Base-by-base conservation (phyloP, 768 basidiomycete genomes). In the Boletus vermiculosoides region DNA sequence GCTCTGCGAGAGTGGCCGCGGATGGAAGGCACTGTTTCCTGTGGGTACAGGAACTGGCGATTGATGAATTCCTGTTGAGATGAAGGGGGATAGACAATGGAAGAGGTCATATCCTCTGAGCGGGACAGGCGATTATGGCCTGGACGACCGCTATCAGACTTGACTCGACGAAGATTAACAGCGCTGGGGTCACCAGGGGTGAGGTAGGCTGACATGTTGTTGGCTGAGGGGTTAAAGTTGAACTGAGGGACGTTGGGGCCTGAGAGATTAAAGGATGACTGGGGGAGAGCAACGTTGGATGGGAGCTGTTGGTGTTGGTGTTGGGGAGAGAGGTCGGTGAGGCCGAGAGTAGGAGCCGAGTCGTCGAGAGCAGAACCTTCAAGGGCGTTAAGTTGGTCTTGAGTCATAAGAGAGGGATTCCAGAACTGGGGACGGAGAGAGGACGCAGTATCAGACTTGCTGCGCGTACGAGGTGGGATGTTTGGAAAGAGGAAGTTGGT, bases 51-150 rank as follows among this genome's bases (percentile, higher is more conserved):
- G 69, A 67, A 80, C 52, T 79, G 78, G 39, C 69, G 71, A 50
- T 67, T 68, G 56, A 80, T 73, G 67, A 78, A 77, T 12, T 78
- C 77, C 52, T 74, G 73, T 39, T 79, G 76, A 48, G 76, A 68
- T 12, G 69, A 71, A 15, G 76, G 71, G 23, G 73, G 73, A 33
- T 66, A 74, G 33, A 71, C 0, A 0, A 66, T 2, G 7, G 66
- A 71, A 15, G 70, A 64, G 11, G 72, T 71, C 40, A 86, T 74
- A 64, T 88, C 88, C 68, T 90, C 88, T 40, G 83, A 84, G 59
- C 85, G 83, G 33, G 80, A 80, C 20, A 77, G 76, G 16, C 87
- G 76, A 62, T 77, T 74, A 50, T 81, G 80, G 9, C 70, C 68
- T n/a, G 75, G 72, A 20, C 76, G 73, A 54, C 71, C 72, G 2